Percentiles rank a stretch among this genome's conserved stretches.
Evolutionary conservation across 1,284 basidiomycete genomes (phyloP).

Genomic region (Rhodofomes roseus): DNA sequence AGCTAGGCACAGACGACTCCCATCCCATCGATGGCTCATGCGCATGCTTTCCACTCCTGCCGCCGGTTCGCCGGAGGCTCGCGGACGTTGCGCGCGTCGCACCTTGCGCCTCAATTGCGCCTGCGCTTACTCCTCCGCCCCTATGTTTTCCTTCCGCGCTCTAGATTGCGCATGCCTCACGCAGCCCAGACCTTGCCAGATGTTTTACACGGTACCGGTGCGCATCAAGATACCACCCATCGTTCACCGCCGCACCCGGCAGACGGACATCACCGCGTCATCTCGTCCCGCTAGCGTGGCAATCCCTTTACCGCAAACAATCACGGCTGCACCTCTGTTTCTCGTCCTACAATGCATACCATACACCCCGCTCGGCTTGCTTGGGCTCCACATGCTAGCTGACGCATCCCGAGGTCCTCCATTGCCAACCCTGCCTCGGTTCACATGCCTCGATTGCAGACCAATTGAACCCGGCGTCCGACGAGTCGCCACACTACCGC

Average conservation of each 20-base stretch:
- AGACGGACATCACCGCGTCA: not conserved
- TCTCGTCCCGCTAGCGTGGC: too few species aligned
- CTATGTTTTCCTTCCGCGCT: not conserved
- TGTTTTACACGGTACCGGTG: not conserved
- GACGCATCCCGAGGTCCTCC: not conserved
- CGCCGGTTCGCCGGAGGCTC: not conserved
- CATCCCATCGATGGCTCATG: not conserved
- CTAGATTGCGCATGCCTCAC: not conserved
- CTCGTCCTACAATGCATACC: not conserved
- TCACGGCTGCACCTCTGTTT: not conserved
- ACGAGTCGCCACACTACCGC: not conserved
- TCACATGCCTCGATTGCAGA: not conserved
- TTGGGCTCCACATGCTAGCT: not conserved
- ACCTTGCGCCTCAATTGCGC: not conserved
- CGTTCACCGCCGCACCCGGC: not conserved
- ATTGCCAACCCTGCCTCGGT: not conserved
- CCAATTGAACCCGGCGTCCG: not conserved
- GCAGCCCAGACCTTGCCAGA: not conserved
- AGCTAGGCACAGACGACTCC: not conserved
- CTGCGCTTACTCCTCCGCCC: not conserved
- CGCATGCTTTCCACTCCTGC: not conserved
- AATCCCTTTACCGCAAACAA: not conserved
- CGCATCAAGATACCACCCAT: not conserved
- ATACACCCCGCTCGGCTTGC: too few species aligned
- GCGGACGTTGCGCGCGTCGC: not conserved